Evolutionary conservation across 129 eudicot species (phyloP).

Genomic region (Centrapalus pauciflorus): DNA sequence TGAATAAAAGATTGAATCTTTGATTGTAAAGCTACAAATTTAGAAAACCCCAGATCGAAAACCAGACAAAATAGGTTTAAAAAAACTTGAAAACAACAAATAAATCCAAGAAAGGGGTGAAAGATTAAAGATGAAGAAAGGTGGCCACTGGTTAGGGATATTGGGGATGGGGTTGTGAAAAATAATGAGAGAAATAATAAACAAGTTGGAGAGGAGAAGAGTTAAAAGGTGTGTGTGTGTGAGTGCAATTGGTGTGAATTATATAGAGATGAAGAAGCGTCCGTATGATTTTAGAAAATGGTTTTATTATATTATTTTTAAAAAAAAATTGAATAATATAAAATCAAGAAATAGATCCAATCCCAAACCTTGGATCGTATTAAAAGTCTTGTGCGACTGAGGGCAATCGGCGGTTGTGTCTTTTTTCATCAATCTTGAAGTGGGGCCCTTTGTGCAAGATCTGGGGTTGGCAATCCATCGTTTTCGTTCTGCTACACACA

Average conservation of each 20-base stretch:
- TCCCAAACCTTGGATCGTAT: constrained; percentile 27
- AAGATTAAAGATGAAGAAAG: constrained; percentile 8
- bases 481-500: constrained; percentile 1
- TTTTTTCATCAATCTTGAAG: neutral
- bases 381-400: neutral
- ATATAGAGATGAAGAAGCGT: constrained; percentile 20
- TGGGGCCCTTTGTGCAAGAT: constrained; percentile 13
- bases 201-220: neutral
- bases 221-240: neutral
- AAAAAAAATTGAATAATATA: constrained; percentile 9
- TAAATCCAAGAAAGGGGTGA: neutral
- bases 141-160: constrained; percentile 34
- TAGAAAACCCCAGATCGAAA: neutral
- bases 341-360: constrained; percentile 20
- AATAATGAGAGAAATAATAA: neutral
- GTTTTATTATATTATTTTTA: neutral
- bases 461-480: constrained; percentile 15
- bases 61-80: neutral
- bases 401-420: constrained; percentile 29
- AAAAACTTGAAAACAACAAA: neutral
- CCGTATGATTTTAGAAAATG: neutral
- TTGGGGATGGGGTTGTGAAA: constrained; percentile 24
- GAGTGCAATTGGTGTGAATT: constrained; percentile 12
- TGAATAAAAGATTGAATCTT: neutral
- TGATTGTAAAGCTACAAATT: neutral